These are phyloP conservation scores for Neltuma alba DNA, from an alignment of 306 rosid genomes.

Conservation along the genomic window DNA sequence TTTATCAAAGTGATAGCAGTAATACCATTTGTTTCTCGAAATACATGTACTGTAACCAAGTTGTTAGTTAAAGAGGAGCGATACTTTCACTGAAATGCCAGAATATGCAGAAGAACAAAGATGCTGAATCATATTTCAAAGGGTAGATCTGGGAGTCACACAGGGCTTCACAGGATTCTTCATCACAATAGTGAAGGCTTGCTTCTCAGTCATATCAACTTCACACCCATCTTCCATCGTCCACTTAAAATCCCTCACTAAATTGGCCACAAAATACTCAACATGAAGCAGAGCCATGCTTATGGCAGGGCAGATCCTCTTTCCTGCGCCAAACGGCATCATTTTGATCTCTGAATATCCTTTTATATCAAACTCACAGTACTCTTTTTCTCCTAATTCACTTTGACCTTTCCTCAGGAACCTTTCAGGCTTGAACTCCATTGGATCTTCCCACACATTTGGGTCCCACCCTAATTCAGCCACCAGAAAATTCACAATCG, in stretches of 20 bases:
- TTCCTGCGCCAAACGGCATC: conserved; percentile 74
- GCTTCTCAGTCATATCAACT: conserved; percentile 55
- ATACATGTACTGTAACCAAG: neutral
- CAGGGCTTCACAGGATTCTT: conserved; percentile 53
- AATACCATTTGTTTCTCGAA: neutral
- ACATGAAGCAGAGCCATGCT: conserved; percentile 51
- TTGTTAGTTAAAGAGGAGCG: neutral
- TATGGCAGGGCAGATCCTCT: conserved; percentile 60
- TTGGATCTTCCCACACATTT: conserved; percentile 64
- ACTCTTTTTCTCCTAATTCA: neutral
- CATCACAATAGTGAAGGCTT: conserved; percentile 57
- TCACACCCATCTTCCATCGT: conserved; percentile 45
- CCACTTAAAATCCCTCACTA: conserved; percentile 55
- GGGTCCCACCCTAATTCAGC: conserved; percentile 66
- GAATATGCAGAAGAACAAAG: neutral
- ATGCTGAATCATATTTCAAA: neutral
- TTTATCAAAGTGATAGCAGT: neutral
- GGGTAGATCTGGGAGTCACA: conserved; percentile 32
- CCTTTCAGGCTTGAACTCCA: conserved; percentile 64
- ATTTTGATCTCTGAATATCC: conserved; percentile 54
- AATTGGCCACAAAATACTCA: conserved; percentile 55
- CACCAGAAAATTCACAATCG: conserved; percentile 53
- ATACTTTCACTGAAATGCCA: neutral
- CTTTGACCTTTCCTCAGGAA: conserved; percentile 28
- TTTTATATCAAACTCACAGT: conserved; percentile 48